Conservation (phyloP, 2,329 filamentous ascomycete species). For the Cladosporium halotolerans region DNA sequence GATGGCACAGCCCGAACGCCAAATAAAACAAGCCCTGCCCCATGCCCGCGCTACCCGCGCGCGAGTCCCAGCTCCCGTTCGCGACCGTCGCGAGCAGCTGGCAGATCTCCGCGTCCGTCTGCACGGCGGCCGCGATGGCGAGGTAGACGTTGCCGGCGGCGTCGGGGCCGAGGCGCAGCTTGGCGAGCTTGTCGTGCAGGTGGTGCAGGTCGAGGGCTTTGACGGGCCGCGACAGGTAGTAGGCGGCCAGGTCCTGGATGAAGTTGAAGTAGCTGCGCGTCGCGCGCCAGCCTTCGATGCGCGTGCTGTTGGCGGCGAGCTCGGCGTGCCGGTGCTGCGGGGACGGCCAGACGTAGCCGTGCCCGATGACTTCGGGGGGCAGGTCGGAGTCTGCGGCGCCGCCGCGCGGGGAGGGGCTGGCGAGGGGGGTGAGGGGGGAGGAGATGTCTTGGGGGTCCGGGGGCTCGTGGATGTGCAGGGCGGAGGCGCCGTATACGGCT, state of each 20-base stretch:
- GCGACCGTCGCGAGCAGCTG: conserved; percentile 35
- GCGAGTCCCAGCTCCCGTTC: conserved; percentile 24
- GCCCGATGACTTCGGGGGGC: conserved; percentile 48
- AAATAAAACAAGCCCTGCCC: conserved; percentile 80
- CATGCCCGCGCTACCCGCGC: conserved; percentile 15
- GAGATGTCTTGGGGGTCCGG: conserved; percentile 76
- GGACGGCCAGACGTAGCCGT: conserved; percentile 93
- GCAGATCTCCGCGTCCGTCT: conserved; percentile 70
- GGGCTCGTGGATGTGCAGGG: conserved; percentile 62
- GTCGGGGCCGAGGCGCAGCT: conserved; percentile 67
- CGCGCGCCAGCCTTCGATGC: conserved; percentile 95
- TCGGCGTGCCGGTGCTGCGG: conserved; percentile 75
- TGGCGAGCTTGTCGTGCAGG: conserved; percentile 83
- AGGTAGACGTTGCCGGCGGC: conserved; percentile 82
- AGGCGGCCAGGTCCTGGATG: conserved; percentile 47
- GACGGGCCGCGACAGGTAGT: conserved; percentile 47
- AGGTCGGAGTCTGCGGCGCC: conserved; percentile 11
- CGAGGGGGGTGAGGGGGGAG: conserved; percentile 44
- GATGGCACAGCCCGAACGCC: conserved; percentile 85
- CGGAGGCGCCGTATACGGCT: conserved; percentile 86
- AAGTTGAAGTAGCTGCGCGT: conserved; percentile 94
- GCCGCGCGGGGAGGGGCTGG: conserved; percentile 9
- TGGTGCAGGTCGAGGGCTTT: conserved; percentile 84
- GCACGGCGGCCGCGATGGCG: conserved; percentile 62
- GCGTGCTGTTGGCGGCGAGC: conserved; percentile 80